Percentiles rank a stretch among this genome's conserved stretches.
phyloP scores from a whole-genome alignment of 768 basidiomycete species.

The Trametes coccinea region DNA sequence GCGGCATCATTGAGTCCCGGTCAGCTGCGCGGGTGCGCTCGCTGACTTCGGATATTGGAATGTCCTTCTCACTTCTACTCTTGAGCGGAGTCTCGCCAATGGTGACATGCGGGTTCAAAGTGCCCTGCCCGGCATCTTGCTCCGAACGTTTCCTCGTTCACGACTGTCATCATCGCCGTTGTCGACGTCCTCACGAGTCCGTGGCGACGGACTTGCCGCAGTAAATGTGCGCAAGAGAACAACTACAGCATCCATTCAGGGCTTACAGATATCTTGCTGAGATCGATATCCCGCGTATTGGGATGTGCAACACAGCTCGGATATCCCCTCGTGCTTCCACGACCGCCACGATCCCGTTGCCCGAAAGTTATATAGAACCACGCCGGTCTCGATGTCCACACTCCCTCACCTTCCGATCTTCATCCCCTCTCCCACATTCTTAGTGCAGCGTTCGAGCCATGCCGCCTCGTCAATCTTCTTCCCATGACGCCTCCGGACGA shows the following conservation, averaged over 20 bases:
- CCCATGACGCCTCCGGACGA: conserved; percentile 23
- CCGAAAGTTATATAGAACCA: conserved; percentile 18
- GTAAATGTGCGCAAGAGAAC: conserved; percentile 9
- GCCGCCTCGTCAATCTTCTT: conserved; percentile 27
- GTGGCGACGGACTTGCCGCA: conserved; percentile 23
- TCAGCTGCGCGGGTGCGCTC: not conserved
- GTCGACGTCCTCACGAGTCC: conserved; percentile 19
- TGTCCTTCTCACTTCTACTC: not conserved
- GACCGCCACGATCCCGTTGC: conserved; percentile 15
- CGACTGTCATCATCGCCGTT: conserved; percentile 27
- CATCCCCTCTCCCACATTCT: not conserved
- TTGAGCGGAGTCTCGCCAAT: conserved; percentile 3
- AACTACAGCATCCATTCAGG: conserved; percentile 21
- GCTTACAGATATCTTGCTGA: conserved; percentile 4
- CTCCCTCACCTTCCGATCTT: conserved; percentile 6
- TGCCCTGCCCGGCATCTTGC: conserved; percentile 10
- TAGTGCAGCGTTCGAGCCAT: conserved; percentile 19
- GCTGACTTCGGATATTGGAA: not conserved
- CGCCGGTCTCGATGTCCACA: conserved; percentile 6
- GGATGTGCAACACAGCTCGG: conserved; percentile 15
- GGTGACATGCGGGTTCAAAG: not conserved
- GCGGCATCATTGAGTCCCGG: conserved; percentile 1
- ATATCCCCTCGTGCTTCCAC: conserved; percentile 3
- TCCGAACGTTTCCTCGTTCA: conserved; percentile 19
- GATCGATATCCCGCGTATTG: conserved; percentile 11